Base-by-base conservation (phyloP, 148 eudicot genomes). In the Rhododendron williamsianum region DNA sequence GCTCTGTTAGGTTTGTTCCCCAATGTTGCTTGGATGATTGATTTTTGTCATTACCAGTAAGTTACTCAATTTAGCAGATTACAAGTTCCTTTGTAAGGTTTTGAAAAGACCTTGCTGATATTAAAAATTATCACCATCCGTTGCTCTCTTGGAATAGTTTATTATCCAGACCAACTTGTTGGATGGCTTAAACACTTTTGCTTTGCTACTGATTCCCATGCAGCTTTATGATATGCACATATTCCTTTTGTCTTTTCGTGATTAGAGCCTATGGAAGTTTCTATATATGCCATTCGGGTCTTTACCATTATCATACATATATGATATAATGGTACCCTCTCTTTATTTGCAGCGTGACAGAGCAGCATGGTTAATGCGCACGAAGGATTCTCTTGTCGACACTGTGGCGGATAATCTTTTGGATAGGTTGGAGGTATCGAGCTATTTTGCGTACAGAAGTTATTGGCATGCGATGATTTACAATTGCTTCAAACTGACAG, bases 321-420 rank as follows among this genome's bases (percentile, higher is more conserved):
- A 54, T 18, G 60, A 54, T 84, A 45, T 82, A 54, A 80, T 15
- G 6, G 45, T 77, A 11, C 12, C 67, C 84, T 13, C 54, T 77
- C 30, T 77, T 2, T 72, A 78, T 30, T 56, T 81, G 60, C 91
- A 96, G 99, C 97, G 99, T 89, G 98, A 96, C 88, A 92, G 99
- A 87, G 99, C 99, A 78, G 98, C 99, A 69, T 96, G 99, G 99
- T 90, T 96, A 90, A 90, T 90, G 90, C 89, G 84, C 51, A 86
- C 92, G 21, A 90, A 92, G 83, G 97, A 96, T 90, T 87, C 96
- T 60, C 91, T 96, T 91, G 89, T 94, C 85, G 94, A 94, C 83
- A 87, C 94, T 12, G 99, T 96, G 80, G 98, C 96, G 38, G 99
- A 96, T 69, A 96, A 96, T 91, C 89, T 96, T 52, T 84, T 96